These are phyloP conservation scores for Actinomortierella ambigua DNA, from an alignment of 371 early-diverging fungal genomes.

Conservation along the genomic window DNA sequence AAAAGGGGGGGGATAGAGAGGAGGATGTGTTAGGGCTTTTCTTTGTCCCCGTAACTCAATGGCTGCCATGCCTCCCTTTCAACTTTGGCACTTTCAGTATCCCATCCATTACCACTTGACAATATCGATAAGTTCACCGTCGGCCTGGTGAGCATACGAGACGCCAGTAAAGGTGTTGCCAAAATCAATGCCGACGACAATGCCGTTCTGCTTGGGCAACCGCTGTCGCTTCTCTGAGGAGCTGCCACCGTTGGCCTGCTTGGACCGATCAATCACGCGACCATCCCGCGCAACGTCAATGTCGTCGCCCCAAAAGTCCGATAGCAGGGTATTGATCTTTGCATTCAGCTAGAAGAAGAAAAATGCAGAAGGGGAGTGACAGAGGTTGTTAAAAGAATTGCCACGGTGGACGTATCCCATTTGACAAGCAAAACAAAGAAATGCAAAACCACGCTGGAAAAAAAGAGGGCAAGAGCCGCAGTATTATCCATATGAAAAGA, in stretches of 20 bases:
- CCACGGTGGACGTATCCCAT: not conserved
- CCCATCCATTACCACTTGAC: slow-evolving; percentile 30
- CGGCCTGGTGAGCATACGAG: slow-evolving; percentile 39
- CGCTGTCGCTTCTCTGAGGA: slow-evolving; percentile 20
- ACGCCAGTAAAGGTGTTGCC: slow-evolving; percentile 45
- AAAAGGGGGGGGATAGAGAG: not conserved
- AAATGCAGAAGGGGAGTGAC: not conserved
- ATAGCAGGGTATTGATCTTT: slow-evolving; percentile 30
- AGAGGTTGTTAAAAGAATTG: not conserved
- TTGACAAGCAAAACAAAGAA: not conserved
- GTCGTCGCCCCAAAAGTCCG: slow-evolving; percentile 43
- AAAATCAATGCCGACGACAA: slow-evolving; percentile 45
- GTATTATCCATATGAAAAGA: not conserved
- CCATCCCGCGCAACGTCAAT: slow-evolving; percentile 39
- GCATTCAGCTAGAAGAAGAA: slow-evolving; percentile 16
- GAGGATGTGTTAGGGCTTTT: not conserved
- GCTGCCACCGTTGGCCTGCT: not conserved
- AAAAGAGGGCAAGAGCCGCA: not conserved
- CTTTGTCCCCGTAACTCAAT: not conserved
- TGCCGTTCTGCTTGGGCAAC: slow-evolving; percentile 25
- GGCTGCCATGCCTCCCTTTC: not conserved
- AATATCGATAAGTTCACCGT: slow-evolving; percentile 45
- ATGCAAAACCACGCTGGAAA: not conserved
- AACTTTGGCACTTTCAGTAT: not conserved
- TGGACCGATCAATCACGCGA: slow-evolving; percentile 25